Conservation (phyloP, 352 stramenopile species). For the Nothophytophthora sp. region DNA sequence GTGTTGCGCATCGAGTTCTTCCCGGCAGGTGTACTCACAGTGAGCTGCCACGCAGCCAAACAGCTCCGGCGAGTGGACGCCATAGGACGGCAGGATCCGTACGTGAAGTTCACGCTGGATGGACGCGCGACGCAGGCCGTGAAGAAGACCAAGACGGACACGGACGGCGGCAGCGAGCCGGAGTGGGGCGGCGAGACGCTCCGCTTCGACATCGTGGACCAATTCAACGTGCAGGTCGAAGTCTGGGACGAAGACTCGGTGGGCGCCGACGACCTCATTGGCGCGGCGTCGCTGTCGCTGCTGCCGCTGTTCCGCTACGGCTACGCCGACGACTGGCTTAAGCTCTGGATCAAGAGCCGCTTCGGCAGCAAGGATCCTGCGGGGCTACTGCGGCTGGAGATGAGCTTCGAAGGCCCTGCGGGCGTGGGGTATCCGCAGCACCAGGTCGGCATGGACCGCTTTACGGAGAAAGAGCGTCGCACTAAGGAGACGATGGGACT, state of each 20-base stretch:
- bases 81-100: constrained; percentile 75
- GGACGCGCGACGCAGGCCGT: constrained; percentile 72
- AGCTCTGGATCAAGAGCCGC: constrained; percentile 85
- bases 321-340: constrained; percentile 88
- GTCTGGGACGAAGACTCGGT: constrained; percentile 92
- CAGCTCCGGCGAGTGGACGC: constrained; percentile 75
- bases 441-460: constrained; percentile 77
- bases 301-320: constrained; percentile 91
- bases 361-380: constrained; percentile 87
- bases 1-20: constrained; percentile 84
- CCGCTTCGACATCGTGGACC: constrained; percentile 92
- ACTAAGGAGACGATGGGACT: constrained; percentile 59
- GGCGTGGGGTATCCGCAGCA: constrained; percentile 92
- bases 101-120: constrained; percentile 80
- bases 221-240: constrained; percentile 91
- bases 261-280: constrained; percentile 90
- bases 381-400: constrained; percentile 85
- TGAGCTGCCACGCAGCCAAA: constrained; percentile 61
- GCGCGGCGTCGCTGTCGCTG: constrained; percentile 77
- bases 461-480: constrained; percentile 68
- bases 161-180: constrained; percentile 78
- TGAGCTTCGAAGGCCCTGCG: constrained; percentile 84
- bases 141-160: constrained; percentile 87
- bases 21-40: constrained; percentile 62
- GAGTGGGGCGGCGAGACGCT: constrained; percentile 86